A percentile compares a stretch with the other conserved stretches of the same genome.
Evolutionary conservation across 164 flowering plant species (phyloP).

Genomic region (Saururus chinensis): DNA sequence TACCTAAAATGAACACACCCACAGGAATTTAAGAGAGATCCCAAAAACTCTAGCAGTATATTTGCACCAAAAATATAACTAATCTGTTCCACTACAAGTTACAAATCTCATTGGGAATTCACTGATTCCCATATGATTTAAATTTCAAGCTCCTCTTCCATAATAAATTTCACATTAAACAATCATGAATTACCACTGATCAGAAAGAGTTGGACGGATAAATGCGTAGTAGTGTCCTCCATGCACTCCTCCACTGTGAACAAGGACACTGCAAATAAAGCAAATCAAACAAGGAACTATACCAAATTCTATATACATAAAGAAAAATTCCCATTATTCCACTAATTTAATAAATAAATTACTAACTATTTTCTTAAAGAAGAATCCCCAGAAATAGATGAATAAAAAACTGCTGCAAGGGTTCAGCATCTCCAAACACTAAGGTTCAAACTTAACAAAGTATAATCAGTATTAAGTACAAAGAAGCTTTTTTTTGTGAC

Average conservation of each 20-base stretch:
- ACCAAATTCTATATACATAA: not conserved
- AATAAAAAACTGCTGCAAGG: too few relatives aligned
- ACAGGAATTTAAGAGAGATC: not conserved
- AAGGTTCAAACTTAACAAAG: too few relatives aligned
- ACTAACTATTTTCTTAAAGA: too few relatives aligned
- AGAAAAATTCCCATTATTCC: too few relatives aligned
- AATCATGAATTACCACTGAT: slow-evolving; percentile 22
- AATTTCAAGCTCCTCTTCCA: not conserved
- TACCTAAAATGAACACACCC: slow-evolving; percentile 32
- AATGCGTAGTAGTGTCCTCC: slow-evolving; percentile 44
- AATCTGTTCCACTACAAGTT: not conserved
- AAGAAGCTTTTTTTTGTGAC: too few relatives aligned
- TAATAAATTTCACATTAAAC: too few relatives aligned
- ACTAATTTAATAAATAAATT: too few relatives aligned
- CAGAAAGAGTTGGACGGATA: slow-evolving; percentile 38
- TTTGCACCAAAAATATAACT: not conserved
- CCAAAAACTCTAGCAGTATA: not conserved
- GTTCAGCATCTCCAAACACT: too few relatives aligned
- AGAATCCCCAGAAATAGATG: too few relatives aligned
- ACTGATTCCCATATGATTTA: not conserved
- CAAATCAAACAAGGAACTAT: not conserved
- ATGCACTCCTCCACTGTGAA: slow-evolving; percentile 45
- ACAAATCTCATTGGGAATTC: not conserved
- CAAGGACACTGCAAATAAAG: slow-evolving; percentile 32
- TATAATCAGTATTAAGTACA: too few relatives aligned